These are phyloP conservation scores for Naematelia encephala DNA, from an alignment of 768 basidiomycete genomes.

Conservation along the genomic window DNA sequence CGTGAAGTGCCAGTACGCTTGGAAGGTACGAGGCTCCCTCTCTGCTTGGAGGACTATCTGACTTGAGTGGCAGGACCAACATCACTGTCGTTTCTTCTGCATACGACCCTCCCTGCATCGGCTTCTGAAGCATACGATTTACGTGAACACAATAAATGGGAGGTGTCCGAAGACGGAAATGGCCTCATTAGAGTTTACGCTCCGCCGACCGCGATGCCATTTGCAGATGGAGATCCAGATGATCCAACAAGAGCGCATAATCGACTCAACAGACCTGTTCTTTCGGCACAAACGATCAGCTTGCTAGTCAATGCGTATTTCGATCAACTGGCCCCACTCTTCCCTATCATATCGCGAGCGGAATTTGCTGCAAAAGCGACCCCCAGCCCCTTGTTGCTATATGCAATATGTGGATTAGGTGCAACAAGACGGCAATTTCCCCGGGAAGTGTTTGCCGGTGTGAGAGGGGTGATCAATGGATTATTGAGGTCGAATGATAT, in stretches of 20 bases:
- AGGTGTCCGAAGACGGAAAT: conserved; percentile 76
- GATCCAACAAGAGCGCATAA: conserved; percentile 29
- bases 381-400: conserved; percentile 73
- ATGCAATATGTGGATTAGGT: conserved; percentile 90
- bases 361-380: conserved; percentile 81
- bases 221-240: conserved; percentile 24
- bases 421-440: conserved; percentile 76
- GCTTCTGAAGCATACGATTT: conserved; percentile 83
- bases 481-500: conserved; percentile 88
- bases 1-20: conserved; percentile 24
- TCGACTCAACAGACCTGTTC: conserved; percentile 33
- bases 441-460: conserved; percentile 79
- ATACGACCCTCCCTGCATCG: conserved; percentile 83
- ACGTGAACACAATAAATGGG: conserved; percentile 82
- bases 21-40: conserved; percentile 51
- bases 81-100: conserved; percentile 76
- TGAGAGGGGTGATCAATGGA: conserved; percentile 79
- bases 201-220: conserved; percentile 29
- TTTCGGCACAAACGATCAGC: conserved; percentile 46
- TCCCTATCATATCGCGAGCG: conserved; percentile 80
- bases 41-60: not conserved
- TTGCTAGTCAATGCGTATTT: conserved; percentile 89
- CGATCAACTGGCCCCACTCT: conserved; percentile 73
- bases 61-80: conserved; percentile 90
- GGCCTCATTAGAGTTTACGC: conserved; percentile 64